Evolutionary conservation across 148 eudicot genomes (phyloP).

Genomic region (Chenopodium berlandieri): DNA sequence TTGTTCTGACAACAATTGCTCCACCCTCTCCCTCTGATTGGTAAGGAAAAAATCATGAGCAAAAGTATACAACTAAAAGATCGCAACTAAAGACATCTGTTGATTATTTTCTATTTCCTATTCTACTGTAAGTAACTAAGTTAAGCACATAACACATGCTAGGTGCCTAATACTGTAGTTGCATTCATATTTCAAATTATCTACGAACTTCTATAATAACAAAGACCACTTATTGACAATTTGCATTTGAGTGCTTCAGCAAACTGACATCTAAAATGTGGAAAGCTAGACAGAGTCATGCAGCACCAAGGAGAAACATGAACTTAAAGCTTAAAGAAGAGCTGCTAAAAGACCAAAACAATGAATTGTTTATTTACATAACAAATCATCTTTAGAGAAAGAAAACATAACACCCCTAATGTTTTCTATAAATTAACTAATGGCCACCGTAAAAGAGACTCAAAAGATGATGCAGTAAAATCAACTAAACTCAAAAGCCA

Average conservation of each 20-base stretch:
- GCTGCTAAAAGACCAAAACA: neutral
- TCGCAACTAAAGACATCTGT: too few species aligned
- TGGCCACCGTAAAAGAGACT: neutral
- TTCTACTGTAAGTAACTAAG: neutral
- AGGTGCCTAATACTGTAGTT: neutral
- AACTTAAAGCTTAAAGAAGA: neutral
- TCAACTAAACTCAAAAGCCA: too few species aligned
- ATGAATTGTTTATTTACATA: neutral
- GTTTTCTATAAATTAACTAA: neutral
- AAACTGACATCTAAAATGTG: neutral
- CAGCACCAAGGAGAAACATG: neutral
- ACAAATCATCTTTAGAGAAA: neutral
- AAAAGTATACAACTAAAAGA: neutral
- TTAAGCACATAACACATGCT: neutral
- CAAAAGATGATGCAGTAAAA: neutral
- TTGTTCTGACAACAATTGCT: slow-evolving; percentile 57
- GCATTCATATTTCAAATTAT: neutral
- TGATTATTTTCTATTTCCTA: neutral
- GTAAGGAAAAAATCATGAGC: neutral
- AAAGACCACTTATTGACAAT: neutral
- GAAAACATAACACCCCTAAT: neutral
- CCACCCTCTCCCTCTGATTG: slow-evolving; percentile 72
- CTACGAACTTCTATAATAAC: neutral
- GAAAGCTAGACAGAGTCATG: neutral
- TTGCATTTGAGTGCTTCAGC: neutral